Evolutionary conservation across 495 filamentous ascomycete genomes (phyloP).

Genomic region (Lophiotrema nucula): DNA sequence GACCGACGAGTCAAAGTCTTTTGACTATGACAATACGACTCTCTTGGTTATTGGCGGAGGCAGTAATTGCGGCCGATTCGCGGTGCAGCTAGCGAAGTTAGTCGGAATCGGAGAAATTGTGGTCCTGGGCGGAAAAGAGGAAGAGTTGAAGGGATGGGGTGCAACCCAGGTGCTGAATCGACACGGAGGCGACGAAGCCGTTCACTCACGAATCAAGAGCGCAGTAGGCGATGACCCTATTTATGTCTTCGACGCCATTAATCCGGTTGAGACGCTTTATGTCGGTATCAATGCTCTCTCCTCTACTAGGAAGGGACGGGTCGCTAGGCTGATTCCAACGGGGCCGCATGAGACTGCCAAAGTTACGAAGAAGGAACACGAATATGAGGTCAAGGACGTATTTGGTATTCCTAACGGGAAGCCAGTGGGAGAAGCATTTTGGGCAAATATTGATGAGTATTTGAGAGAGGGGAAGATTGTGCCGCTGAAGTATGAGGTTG

Average conservation of each 20-base stretch:
- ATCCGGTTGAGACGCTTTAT: conserved; percentile 14
- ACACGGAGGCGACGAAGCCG: conserved; percentile 24
- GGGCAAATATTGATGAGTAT: not conserved
- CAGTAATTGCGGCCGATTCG: conserved; percentile 27
- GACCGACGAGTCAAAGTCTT: conserved; percentile 8
- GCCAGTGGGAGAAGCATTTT: not conserved
- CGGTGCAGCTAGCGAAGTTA: conserved; percentile 25
- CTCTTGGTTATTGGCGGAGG: conserved; percentile 41
- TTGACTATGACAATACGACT: conserved; percentile 30
- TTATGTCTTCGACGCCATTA: conserved; percentile 40
- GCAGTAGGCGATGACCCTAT: conserved; percentile 39
- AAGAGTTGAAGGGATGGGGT: conserved; percentile 21
- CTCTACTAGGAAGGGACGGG: conserved; percentile 32
- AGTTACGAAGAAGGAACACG: not conserved
- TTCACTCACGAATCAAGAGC: conserved; percentile 32
- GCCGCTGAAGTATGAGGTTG: not conserved
- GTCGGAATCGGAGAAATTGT: conserved; percentile 38
- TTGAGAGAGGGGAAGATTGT: not conserved
- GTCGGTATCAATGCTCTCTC: conserved; percentile 40
- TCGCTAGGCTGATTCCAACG: conserved; percentile 33
- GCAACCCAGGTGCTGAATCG: conserved; percentile 35
- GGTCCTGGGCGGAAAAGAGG: conserved; percentile 22
- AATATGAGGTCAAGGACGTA: not conserved
- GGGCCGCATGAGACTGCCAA: conserved; percentile 25
- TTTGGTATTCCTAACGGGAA: not conserved